Percentiles rank a stretch among this genome's conserved stretches.
phyloP scores from a whole-genome alignment of 2,329 filamentous ascomycete genomes.

The Hansfordia pulvinata region DNA sequence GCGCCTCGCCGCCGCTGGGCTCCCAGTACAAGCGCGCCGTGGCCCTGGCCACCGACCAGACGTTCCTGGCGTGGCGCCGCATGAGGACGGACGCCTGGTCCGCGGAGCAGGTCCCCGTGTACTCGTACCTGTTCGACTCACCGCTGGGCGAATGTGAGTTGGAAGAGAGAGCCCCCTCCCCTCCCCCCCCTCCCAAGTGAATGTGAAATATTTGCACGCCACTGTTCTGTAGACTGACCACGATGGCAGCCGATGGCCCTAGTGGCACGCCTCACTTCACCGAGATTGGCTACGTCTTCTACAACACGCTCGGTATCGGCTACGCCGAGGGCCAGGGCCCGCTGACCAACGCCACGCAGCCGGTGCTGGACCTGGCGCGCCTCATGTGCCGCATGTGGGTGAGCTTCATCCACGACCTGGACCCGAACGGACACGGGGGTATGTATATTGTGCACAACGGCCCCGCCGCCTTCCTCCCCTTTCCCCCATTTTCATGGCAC shows the following conservation, averaged over 20 bases:
- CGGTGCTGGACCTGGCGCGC: no score
- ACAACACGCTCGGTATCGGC: conserved; percentile 33
- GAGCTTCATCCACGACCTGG: conserved; percentile 24
- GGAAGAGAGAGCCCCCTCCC: no score
- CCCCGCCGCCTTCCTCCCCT: conserved; percentile 8
- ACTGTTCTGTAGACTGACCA: conserved; percentile 6
- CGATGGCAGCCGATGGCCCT: conserved; percentile 25
- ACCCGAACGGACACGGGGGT: conserved; percentile 22
- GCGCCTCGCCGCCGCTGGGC: no score
- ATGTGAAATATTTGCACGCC: no score
- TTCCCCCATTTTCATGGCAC: no score
- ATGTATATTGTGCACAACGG: conserved; percentile 3
- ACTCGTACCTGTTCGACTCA: conserved; percentile 20
- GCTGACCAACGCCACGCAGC: conserved; percentile 23
- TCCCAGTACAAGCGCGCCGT: conserved; percentile 38
- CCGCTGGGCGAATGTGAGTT: no score
- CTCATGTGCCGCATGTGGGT: conserved; percentile 38
- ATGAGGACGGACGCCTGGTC: conserved; percentile 37
- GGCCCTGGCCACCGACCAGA: conserved; percentile 37
- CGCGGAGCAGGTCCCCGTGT: conserved; percentile 30
- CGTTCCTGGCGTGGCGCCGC: conserved; percentile 40
- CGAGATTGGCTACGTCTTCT: conserved; percentile 39
- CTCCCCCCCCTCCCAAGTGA: no score
- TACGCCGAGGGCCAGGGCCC: conserved; percentile 23
- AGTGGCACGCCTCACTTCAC: conserved; percentile 26